Evolutionary conservation across 2,329 filamentous ascomycete genomes (phyloP).

Genomic region (Metarhizium robertsii): DNA sequence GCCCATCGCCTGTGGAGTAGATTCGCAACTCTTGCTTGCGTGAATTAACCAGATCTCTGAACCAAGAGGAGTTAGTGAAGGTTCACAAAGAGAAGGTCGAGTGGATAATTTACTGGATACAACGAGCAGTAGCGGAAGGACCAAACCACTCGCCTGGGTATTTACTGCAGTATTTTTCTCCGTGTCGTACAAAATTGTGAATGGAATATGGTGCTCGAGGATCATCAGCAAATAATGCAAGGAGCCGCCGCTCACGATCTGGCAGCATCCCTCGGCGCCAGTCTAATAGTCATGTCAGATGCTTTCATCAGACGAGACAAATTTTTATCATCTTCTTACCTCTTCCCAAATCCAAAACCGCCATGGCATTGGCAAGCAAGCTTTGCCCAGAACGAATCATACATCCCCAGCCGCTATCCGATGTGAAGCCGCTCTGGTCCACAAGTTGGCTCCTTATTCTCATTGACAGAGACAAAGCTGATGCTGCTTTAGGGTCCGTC

Average conservation of each 20-base stretch:
- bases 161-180: constrained; percentile 80
- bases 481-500: constrained; percentile 58
- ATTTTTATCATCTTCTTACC: constrained; percentile 37
- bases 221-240: constrained; percentile 82
- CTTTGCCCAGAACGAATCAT: constrained; percentile 98
- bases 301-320: background rate
- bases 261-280: constrained; percentile 60
- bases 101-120: constrained; percentile 65
- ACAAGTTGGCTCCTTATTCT: constrained; percentile 71
- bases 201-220: constrained; percentile 84
- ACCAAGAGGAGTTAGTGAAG: constrained; percentile 3
- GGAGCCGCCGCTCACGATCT: constrained; percentile 57
- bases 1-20: constrained; percentile 81
- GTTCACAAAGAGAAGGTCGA: background rate
- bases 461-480: constrained; percentile 72
- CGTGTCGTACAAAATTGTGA: constrained; percentile 86
- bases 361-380: constrained; percentile 77
- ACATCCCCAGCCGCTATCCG: constrained; percentile 94
- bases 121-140: constrained; percentile 88
- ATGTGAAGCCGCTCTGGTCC: constrained; percentile 75
- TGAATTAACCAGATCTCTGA: constrained; percentile 64
- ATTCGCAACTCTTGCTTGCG: constrained; percentile 61
- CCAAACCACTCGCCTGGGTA: constrained; percentile 98
- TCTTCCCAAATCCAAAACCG: constrained; percentile 65
- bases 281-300: constrained; percentile 30